Evolutionary conservation across 2,329 filamentous ascomycete genomes (phyloP).

Genomic region (Alternaria angustiovoidea): DNA sequence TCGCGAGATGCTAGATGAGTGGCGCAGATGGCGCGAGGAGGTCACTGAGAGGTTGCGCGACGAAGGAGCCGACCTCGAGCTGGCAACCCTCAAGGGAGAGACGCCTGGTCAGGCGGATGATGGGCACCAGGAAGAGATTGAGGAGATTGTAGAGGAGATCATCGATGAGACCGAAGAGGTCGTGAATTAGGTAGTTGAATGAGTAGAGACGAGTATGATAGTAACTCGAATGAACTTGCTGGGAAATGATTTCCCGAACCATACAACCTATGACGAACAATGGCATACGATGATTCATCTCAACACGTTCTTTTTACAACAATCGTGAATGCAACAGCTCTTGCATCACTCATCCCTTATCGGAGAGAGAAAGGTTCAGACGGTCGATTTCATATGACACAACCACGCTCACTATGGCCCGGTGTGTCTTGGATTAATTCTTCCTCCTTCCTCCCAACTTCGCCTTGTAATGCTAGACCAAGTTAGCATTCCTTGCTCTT

Average conservation of each 20-base stretch:
- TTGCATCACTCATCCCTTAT: neutral
- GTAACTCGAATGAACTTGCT: neutral
- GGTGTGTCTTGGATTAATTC: neutral
- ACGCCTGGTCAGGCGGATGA: constrained; percentile 56
- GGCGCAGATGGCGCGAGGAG: constrained; percentile 81
- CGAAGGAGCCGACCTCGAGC: constrained; percentile 65
- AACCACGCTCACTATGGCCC: neutral
- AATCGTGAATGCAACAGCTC: neutral
- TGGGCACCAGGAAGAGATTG: constrained; percentile 62
- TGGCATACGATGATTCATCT: neutral
- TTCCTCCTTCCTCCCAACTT: constrained; percentile 6
- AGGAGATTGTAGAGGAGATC: constrained; percentile 90
- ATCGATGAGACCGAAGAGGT: constrained; percentile 88
- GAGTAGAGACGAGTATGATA: neutral
- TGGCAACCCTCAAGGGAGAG: constrained; percentile 61
- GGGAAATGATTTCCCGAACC: neutral
- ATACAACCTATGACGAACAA: neutral
- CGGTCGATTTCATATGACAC: neutral
- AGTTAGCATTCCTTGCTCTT: neutral
- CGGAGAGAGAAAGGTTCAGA: neutral
- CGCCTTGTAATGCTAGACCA: constrained; percentile 3
- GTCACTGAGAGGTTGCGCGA: constrained; percentile 70
- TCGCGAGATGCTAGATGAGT: constrained; percentile 83
- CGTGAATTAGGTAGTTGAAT: constrained; percentile 34
- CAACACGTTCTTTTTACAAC: neutral